Percentiles rank a stretch among this genome's conserved stretches.
Conservation (phyloP, 2,329 filamentous ascomycete genomes). For the Diaporthe sp. region DNA sequence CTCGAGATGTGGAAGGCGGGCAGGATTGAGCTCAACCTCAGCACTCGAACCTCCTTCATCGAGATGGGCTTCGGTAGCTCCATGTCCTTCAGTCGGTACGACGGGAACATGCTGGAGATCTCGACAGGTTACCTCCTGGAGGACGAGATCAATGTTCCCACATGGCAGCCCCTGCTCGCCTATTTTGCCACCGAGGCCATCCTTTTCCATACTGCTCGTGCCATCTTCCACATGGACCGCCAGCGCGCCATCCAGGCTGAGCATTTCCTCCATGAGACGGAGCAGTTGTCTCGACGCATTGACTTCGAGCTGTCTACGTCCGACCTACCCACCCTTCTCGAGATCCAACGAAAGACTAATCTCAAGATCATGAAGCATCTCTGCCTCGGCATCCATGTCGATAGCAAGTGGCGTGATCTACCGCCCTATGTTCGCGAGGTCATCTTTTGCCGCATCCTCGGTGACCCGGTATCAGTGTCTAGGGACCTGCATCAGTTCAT, state of each 20-base stretch:
- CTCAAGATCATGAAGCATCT: slow-evolving; percentile 47
- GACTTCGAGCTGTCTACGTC: slow-evolving; percentile 47
- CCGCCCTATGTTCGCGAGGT: slow-evolving; percentile 44
- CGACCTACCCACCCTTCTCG: slow-evolving; percentile 39
- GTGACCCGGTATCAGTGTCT: slow-evolving; percentile 38
- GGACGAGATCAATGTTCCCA: slow-evolving; percentile 39
- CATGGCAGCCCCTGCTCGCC: slow-evolving; percentile 41
- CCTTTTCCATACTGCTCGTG: slow-evolving; percentile 47
- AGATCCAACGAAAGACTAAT: slow-evolving; percentile 44
- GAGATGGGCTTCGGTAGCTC: slow-evolving; percentile 40
- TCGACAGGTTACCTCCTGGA: slow-evolving; percentile 42
- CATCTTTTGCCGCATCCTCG: slow-evolving; percentile 45
- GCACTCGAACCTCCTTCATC: slow-evolving; percentile 41
- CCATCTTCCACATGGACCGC: slow-evolving; percentile 41
- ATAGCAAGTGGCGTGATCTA: slow-evolving; percentile 45
- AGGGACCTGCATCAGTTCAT: slow-evolving; percentile 42
- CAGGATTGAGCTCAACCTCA: slow-evolving; percentile 39
- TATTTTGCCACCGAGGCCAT: slow-evolving; percentile 44
- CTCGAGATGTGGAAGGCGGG: slow-evolving; percentile 41
- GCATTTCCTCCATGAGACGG: slow-evolving; percentile 44
- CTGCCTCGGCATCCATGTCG: slow-evolving; percentile 45
- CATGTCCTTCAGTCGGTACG: slow-evolving; percentile 41
- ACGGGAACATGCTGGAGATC: slow-evolving; percentile 39
- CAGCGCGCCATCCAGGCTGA: slow-evolving; percentile 46
- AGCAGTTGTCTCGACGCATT: slow-evolving; percentile 44